Evolutionary conservation across 2,329 filamentous ascomycete species (phyloP).

Genomic region (Calonectria multiphialidica): DNA sequence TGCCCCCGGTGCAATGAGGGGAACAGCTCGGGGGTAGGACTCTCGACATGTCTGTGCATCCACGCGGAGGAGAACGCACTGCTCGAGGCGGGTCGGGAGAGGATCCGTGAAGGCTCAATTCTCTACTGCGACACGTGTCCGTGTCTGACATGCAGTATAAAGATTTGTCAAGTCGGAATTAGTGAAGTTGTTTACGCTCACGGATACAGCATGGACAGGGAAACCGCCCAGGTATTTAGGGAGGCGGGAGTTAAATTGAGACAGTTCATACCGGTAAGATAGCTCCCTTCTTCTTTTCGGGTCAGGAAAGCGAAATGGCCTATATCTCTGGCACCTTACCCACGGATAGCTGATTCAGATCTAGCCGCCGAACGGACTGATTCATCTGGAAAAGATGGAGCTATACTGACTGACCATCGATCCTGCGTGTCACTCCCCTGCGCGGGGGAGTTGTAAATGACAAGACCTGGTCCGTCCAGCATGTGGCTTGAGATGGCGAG

Average conservation of each 20-base stretch:
- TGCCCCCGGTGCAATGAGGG: constrained; percentile 89
- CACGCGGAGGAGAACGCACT: constrained; percentile 98
- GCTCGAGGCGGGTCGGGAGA: constrained; percentile 91
- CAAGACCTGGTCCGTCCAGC: constrained; percentile 21
- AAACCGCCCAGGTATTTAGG: constrained; percentile 84
- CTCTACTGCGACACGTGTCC: constrained; percentile 98
- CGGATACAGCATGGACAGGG: constrained; percentile 92
- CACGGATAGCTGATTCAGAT: constrained; percentile 35
- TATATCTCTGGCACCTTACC: not conserved
- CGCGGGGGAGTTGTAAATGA: constrained; percentile 27
- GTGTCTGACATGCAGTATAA: constrained; percentile 97
- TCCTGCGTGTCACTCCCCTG: constrained; percentile 23
- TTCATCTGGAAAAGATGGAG: constrained; percentile 70
- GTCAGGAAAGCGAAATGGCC: constrained; percentile 19
- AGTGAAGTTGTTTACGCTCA: constrained; percentile 95
- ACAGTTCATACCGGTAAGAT: constrained; percentile 86
- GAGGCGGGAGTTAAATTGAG: constrained; percentile 87
- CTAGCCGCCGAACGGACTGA: constrained; percentile 73
- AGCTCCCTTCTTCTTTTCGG: constrained; percentile 20
- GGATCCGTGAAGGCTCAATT: constrained; percentile 84
- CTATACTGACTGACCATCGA: constrained; percentile 48
- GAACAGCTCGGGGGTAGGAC: constrained; percentile 74
- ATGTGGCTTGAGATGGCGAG: constrained; percentile 32
- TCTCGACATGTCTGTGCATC: constrained; percentile 94
- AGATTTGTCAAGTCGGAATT: constrained; percentile 97